These are phyloP conservation scores for Clavispora phyllophila DNA, from an alignment of 805 yeast genomes.

Conservation along the genomic window DNA sequence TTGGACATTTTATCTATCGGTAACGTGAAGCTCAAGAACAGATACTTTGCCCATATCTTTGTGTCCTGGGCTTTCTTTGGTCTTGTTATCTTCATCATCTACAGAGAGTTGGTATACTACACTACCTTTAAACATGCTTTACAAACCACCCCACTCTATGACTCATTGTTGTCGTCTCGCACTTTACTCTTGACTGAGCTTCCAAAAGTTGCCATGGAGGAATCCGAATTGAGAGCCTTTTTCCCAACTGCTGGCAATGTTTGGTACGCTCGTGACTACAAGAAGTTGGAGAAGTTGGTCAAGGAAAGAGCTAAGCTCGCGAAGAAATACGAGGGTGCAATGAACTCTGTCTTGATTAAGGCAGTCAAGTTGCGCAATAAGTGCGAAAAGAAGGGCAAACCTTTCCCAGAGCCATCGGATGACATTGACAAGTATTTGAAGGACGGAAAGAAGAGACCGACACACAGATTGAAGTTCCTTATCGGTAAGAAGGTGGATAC, in stretches of 20 bases:
- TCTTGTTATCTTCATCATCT: slow-evolving; percentile 56
- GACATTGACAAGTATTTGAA: slow-evolving; percentile 62
- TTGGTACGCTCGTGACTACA: slow-evolving; percentile 61
- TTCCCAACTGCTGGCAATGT: slow-evolving; percentile 61
- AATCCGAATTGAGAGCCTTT: slow-evolving; percentile 45
- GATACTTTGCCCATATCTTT: slow-evolving; percentile 71
- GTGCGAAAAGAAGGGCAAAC: slow-evolving; percentile 52
- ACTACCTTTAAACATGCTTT: slow-evolving; percentile 66
- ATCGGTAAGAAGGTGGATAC: slow-evolving; percentile 85
- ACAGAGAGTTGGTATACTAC: slow-evolving; percentile 70
- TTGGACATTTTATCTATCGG: slow-evolving; percentile 62
- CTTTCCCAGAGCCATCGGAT: slow-evolving; percentile 51
- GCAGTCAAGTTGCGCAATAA: slow-evolving; percentile 54
- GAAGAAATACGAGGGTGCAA: slow-evolving; percentile 58
- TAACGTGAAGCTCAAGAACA: slow-evolving; percentile 57
- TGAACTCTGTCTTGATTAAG: slow-evolving; percentile 55
- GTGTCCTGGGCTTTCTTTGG: slow-evolving; percentile 73
- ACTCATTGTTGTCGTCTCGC: slow-evolving; percentile 62
- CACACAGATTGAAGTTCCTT: slow-evolving; percentile 64
- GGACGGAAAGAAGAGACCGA: slow-evolving; percentile 68
- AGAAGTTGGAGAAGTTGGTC: slow-evolving; percentile 49
- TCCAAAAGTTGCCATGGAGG: slow-evolving; percentile 44
- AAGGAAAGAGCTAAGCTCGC: slow-evolving; percentile 62
- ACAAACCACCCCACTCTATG: slow-evolving; percentile 69
- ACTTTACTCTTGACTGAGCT: slow-evolving; percentile 71